Evolutionary conservation across 768 basidiomycete genomes (phyloP).

Genomic region (Suillus discolor): DNA sequence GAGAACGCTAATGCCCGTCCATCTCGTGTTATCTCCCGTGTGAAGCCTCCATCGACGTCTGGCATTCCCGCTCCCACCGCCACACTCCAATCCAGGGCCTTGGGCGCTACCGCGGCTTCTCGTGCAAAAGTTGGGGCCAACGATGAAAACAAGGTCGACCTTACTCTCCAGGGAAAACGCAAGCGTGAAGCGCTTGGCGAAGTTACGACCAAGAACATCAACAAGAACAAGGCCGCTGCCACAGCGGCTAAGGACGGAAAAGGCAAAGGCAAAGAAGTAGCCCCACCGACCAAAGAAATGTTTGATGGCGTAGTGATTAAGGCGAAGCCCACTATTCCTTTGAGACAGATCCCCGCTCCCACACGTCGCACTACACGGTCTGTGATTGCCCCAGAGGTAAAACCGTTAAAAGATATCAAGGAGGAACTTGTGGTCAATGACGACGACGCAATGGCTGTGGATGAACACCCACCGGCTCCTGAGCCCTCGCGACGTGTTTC

Average conservation of each 20-base stretch:
- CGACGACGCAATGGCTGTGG: slow-evolving; percentile 58
- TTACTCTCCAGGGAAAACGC: slow-evolving; percentile 58
- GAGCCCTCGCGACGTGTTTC: slow-evolving; percentile 9
- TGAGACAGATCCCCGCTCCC: slow-evolving; percentile 50
- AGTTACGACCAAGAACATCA: slow-evolving; percentile 60
- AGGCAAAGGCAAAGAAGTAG: slow-evolving; percentile 53
- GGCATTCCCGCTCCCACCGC: slow-evolving; percentile 32
- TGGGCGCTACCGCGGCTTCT: slow-evolving; percentile 41
- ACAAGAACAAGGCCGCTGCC: slow-evolving; percentile 40
- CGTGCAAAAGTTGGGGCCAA: slow-evolving; percentile 26
- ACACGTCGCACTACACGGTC: slow-evolving; percentile 41
- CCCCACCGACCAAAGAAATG: slow-evolving; percentile 43
- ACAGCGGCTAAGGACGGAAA: slow-evolving; percentile 45
- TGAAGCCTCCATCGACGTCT: slow-evolving; percentile 55
- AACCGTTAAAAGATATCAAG: slow-evolving; percentile 33
- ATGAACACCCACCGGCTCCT: slow-evolving; percentile 38
- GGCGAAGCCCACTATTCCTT: slow-evolving; percentile 38
- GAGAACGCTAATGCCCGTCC: slow-evolving; percentile 74
- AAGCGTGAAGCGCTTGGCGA: slow-evolving; percentile 79
- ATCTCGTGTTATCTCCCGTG: slow-evolving; percentile 58
- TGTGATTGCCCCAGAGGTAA: slow-evolving; percentile 30
- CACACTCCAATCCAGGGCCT: slow-evolving; percentile 42
- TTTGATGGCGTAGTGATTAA: slow-evolving; percentile 69
- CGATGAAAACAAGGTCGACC: slow-evolving; percentile 48
- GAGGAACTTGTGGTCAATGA: slow-evolving; percentile 36